These are phyloP conservation scores for Phytophthora palmivora DNA, from an alignment of 352 stramenopile species.

Conservation along the genomic window DNA sequence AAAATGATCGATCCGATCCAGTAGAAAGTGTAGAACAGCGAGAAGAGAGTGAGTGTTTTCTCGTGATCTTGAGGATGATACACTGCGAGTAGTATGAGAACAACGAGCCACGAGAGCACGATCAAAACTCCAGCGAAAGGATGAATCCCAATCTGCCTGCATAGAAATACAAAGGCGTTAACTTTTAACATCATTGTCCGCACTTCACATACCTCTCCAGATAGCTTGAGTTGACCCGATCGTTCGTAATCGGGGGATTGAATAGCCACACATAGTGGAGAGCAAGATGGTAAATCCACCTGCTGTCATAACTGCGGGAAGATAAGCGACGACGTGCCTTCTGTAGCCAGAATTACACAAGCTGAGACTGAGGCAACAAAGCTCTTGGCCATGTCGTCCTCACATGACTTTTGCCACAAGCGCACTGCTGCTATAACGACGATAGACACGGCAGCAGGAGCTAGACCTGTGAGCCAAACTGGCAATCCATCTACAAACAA, in stretches of 20 bases:
- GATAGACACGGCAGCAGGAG: slow-evolving; percentile 88
- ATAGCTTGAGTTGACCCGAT: slow-evolving; percentile 42
- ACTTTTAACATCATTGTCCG: neutral
- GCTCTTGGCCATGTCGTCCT: slow-evolving; percentile 59
- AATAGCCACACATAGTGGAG: slow-evolving; percentile 47
- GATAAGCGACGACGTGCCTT: slow-evolving; percentile 75
- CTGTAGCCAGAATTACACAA: slow-evolving; percentile 66
- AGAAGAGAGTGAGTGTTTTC: no score
- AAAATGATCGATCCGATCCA: no score
- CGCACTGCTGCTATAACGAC: slow-evolving; percentile 90
- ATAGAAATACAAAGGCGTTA: no score
- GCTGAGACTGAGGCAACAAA: slow-evolving; percentile 76
- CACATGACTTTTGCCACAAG: slow-evolving; percentile 77
- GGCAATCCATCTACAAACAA: slow-evolving; percentile 64
- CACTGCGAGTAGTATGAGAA: no score
- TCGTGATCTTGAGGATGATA: no score
- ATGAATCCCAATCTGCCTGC: no score
- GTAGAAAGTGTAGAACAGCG: no score
- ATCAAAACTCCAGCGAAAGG: no score
- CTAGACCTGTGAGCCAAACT: slow-evolving; percentile 82
- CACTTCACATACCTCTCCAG: slow-evolving; percentile 36
- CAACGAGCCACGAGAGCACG: no score
- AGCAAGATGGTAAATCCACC: slow-evolving; percentile 79
- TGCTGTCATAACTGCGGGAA: slow-evolving; percentile 87
- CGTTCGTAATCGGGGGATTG: slow-evolving; percentile 28